A percentile compares a stretch with the other conserved stretches of the same genome.
Evolutionary conservation across 2,329 filamentous ascomycete genomes (phyloP).

Genomic region (Diplodia corticola): DNA sequence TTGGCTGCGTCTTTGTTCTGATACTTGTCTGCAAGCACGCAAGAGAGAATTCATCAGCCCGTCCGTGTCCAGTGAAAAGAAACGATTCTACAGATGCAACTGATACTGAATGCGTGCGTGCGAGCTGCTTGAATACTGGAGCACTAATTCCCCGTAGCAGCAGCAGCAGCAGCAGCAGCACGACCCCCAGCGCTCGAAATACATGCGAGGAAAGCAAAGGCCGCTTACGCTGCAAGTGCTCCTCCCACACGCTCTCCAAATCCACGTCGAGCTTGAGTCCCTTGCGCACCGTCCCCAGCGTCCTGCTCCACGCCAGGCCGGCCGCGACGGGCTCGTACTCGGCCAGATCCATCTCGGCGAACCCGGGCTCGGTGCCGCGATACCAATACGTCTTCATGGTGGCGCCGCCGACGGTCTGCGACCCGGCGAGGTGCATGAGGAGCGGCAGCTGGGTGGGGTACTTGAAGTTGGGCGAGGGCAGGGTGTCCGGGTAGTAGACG

Average conservation of each 20-base stretch:
- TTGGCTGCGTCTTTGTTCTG: slow-evolving; percentile 29
- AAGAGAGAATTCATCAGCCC: neutral
- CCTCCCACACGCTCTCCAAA: slow-evolving; percentile 36
- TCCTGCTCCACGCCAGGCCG: slow-evolving; percentile 45
- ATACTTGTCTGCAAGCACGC: slow-evolving; percentile 22
- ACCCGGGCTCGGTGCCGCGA: slow-evolving; percentile 39
- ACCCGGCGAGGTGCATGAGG: slow-evolving; percentile 43
- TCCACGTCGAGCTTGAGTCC: slow-evolving; percentile 40
- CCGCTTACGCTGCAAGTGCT: slow-evolving; percentile 34
- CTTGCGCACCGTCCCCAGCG: slow-evolving; percentile 40
- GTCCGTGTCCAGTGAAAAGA: neutral
- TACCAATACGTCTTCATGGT: slow-evolving; percentile 44
- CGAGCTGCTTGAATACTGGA: neutral
- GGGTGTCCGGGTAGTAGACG: slow-evolving; percentile 45
- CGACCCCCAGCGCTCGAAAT: neutral
- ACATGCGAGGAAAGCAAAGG: neutral
- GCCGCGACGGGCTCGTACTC: slow-evolving; percentile 45
- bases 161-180: neutral
- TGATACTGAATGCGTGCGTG: neutral
- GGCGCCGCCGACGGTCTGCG: slow-evolving; percentile 39
- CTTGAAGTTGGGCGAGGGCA: slow-evolving; percentile 40
- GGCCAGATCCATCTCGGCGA: slow-evolving; percentile 44
- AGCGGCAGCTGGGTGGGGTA: slow-evolving; percentile 43
- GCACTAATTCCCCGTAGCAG: neutral
- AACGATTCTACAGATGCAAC: neutral